Evolutionary conservation across 139 green algal species (phyloP).

Genomic region (Chlamydomonas applanata): DNA sequence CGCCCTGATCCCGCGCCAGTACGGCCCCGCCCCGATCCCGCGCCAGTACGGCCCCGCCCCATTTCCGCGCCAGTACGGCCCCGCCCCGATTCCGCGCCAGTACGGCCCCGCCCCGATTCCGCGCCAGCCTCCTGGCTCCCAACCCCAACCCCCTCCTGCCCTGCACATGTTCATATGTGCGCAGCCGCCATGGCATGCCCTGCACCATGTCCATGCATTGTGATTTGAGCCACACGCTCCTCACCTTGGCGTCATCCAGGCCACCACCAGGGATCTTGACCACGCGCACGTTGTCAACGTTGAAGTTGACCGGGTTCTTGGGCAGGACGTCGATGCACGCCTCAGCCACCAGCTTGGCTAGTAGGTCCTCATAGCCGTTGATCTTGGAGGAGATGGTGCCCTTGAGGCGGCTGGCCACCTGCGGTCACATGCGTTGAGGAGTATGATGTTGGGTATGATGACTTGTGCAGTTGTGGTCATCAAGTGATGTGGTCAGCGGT

Average conservation of each 20-base stretch:
- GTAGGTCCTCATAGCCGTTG: constrained; percentile 84
- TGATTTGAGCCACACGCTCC: not conserved
- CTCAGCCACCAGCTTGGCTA: constrained; percentile 86
- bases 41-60: too few species aligned
- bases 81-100: too few species aligned
- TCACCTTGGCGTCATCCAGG: constrained; percentile 52
- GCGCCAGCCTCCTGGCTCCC: too few species aligned
- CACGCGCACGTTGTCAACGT: constrained; percentile 98
- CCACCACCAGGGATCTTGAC: constrained; percentile 87
- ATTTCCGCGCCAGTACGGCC: too few species aligned
- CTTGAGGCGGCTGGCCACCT: constrained; percentile 77
- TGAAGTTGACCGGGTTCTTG: constrained; percentile 95
- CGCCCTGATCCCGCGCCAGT: too few species aligned
- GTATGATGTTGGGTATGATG: too few species aligned
- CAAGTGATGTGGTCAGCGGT: too few species aligned
- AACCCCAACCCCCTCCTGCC: not conserved
- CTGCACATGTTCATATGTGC: not conserved
- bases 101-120: too few species aligned
- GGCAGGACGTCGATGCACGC: constrained; percentile 94
- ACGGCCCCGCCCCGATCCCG: too few species aligned
- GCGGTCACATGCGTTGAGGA: too few species aligned
- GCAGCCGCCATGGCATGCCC: not conserved
- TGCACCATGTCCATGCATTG: not conserved
- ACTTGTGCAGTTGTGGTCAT: too few species aligned
- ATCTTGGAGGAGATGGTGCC: constrained; percentile 84